Evolutionary conservation across 2,329 filamentous ascomycete species (phyloP).

Genomic region (Colletotrichum spaethianum): DNA sequence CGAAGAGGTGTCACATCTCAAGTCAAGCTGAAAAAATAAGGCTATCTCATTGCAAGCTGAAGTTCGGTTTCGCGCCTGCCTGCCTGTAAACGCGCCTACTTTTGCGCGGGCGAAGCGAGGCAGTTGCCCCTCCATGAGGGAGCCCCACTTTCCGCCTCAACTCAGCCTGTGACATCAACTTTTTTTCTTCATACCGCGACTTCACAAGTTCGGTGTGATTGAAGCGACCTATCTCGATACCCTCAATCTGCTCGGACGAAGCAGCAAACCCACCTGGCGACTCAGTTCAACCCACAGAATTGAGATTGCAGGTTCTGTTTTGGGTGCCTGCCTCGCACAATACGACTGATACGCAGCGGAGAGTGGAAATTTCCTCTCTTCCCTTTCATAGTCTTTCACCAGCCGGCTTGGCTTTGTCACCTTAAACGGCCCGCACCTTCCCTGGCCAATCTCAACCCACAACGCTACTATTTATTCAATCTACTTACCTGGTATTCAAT

Average conservation of each 20-base stretch:
- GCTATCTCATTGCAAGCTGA: neutral
- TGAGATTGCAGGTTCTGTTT: neutral
- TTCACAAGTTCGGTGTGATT: neutral
- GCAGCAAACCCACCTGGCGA: neutral
- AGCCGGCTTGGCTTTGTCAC: conserved; percentile 4
- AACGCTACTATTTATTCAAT: conserved; percentile 4
- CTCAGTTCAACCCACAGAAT: neutral
- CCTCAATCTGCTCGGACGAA: neutral
- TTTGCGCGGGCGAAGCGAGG: neutral
- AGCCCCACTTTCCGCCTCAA: conserved; percentile 34
- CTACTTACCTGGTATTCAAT: neutral
- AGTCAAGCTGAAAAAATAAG: neutral
- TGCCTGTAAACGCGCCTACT: neutral
- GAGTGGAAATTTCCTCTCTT: neutral
- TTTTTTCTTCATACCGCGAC: conserved; percentile 6
- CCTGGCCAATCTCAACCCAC: conserved; percentile 18
- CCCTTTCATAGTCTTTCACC: conserved; percentile 13
- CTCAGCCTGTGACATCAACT: conserved; percentile 33
- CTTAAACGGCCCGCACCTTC: conserved; percentile 19
- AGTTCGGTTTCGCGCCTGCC: neutral
- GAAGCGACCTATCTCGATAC: neutral
- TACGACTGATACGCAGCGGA: neutral
- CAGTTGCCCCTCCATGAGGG: conserved; percentile 19
- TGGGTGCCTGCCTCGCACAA: neutral
- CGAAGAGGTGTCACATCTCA: neutral